Base-by-base conservation (phyloP, 176 grass and related monocot species). In the Triticum dicoccoides region DNA sequence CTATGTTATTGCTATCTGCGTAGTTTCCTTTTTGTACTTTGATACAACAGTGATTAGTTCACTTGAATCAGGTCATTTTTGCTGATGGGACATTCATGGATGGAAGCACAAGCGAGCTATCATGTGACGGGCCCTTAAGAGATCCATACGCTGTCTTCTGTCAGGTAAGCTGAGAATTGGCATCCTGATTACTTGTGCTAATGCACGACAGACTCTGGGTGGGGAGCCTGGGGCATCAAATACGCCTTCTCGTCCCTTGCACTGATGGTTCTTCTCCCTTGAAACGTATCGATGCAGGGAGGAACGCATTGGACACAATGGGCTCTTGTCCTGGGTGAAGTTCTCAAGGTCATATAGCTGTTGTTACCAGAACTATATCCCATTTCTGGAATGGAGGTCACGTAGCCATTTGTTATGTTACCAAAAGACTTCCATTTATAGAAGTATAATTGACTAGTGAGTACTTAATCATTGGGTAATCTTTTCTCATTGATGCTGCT, bases 231-330 rank as follows among this genome's bases (percentile, higher is more conserved):
- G 34, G 1, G 11, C n/a, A 54, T 6, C 2, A 73, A 64, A 23
- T 52, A 32, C 17, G 77, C n/a, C 42, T 13, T 83, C 11, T 83
- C 4, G 1, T 64, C 15, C 45, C 14, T 49, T 83, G 3, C 5
- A 61, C 58, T 91, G 44, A 77, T 44, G 13, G 21, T 15, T 64
- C 5, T 11, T 66, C 2, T 44, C 29, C 65, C 27, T 70, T 65
- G 3, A 89, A 90, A 63, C 12, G 11, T 71, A 23, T 2, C 61
- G 61, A 8, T 30, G 32, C 72, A 99, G 97, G 97, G 97, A 78
- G 97, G 97, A 89, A 96, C 97, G 14, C 92, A 98, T 73, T 98
- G 97, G 97, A 98, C 94, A n/a, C 93, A 98, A 25, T 98, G 96
- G 92, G 93, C 93, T 44, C 92, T 94, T 90, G 94, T 95, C 72